Conservation (phyloP, 2,329 filamentous ascomycete species). For the Apiospora hydei region DNA sequence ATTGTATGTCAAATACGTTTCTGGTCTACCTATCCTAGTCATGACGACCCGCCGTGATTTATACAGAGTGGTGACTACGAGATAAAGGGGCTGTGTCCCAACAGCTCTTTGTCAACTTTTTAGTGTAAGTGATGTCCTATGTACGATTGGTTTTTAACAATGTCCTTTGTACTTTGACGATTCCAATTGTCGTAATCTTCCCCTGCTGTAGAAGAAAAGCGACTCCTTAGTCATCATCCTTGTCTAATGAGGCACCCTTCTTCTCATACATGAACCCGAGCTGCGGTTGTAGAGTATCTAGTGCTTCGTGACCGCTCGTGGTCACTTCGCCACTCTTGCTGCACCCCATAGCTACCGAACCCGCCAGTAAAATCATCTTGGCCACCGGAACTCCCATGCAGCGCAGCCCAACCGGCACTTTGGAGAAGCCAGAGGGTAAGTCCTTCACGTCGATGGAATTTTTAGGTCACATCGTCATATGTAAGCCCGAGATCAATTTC, state of each 20-base stretch:
- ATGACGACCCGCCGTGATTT: neutral
- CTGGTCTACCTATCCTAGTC: neutral
- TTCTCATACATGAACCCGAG: neutral
- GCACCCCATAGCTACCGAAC: neutral
- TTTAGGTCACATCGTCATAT: neutral
- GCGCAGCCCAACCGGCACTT: neutral
- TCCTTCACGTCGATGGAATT: neutral
- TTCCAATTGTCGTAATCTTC: neutral
- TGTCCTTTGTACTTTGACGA: neutral
- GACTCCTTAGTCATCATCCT: neutral
- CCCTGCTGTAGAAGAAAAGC: neutral
- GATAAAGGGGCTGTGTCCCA: neutral
- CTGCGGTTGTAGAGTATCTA: neutral
- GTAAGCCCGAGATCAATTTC: neutral
- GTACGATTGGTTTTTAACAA: neutral
- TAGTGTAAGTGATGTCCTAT: neutral
- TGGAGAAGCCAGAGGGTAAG: neutral
- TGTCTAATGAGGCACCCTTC: neutral
- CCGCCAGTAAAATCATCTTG: neutral
- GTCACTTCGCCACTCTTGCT: neutral
- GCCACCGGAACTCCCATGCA: too few relatives aligned
- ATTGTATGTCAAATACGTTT: neutral
- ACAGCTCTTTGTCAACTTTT: neutral
- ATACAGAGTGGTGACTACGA: neutral
- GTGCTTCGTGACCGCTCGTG: neutral